These are phyloP conservation scores for Capronia coronata DNA, from an alignment of 2,329 filamentous ascomycete species.

Conservation along the genomic window DNA sequence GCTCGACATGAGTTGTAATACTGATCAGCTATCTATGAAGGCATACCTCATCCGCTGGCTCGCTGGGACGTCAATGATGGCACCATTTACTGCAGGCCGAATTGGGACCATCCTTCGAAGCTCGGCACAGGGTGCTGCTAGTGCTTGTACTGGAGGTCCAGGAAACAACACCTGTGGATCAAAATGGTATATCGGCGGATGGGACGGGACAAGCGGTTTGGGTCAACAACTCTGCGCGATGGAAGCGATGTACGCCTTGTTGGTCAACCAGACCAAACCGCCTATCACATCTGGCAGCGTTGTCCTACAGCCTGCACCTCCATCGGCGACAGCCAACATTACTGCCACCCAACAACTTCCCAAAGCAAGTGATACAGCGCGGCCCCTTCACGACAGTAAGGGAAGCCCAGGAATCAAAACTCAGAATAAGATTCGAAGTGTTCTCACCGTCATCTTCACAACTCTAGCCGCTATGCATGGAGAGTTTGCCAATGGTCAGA, in stretches of 20 bases:
- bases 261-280: slow-evolving; percentile 27
- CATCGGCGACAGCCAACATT: slow-evolving; percentile 7
- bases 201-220: slow-evolving; percentile 55
- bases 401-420: background rate
- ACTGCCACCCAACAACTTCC: slow-evolving; percentile 13
- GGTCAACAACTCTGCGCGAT: slow-evolving; percentile 64
- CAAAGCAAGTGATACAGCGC: slow-evolving; percentile 7
- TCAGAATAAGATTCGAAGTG: slow-evolving; percentile 13
- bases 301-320: slow-evolving; percentile 10
- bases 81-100: slow-evolving; percentile 50
- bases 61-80: slow-evolving; percentile 53
- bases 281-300: slow-evolving; percentile 19
- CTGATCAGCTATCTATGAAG: slow-evolving; percentile 68
- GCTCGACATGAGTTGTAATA: slow-evolving; percentile 52
- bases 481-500: background rate
- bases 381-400: slow-evolving; percentile 20
- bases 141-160: slow-evolving; percentile 55
- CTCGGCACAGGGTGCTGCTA: slow-evolving; percentile 53
- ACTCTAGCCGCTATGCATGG: slow-evolving; percentile 3
- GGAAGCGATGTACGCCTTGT: slow-evolving; percentile 44
- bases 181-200: slow-evolving; percentile 52
- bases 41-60: slow-evolving; percentile 64
- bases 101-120: slow-evolving; percentile 54
- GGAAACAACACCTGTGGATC: slow-evolving; percentile 57
- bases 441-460: slow-evolving; percentile 9